Conservation (phyloP, 257 asterid species). For the Eucommia ulmoides region DNA sequence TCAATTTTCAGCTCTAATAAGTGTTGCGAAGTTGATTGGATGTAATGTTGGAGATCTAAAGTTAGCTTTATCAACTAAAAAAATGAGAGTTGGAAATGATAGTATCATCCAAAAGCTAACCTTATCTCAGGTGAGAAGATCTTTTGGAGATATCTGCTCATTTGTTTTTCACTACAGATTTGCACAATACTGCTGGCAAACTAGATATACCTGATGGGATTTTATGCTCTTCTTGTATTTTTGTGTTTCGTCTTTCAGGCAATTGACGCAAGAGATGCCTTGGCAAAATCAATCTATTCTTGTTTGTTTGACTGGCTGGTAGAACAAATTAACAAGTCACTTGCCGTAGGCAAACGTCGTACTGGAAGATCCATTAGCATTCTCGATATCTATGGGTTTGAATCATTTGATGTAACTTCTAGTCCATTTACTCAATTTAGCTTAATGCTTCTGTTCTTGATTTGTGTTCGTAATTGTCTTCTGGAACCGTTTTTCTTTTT, state of each 20-base stretch:
- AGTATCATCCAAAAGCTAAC: constrained; percentile 75
- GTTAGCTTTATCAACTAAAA: constrained; percentile 83
- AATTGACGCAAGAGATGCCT: constrained; percentile 79
- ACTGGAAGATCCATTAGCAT: constrained; percentile 97
- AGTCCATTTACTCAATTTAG: neutral
- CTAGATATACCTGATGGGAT: neutral
- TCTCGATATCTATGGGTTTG: constrained; percentile 97
- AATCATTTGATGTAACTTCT: constrained; percentile 76
- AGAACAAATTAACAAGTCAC: constrained; percentile 88
- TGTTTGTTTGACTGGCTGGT: constrained; percentile 97
- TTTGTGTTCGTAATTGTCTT: constrained; percentile 8
- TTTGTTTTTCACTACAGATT: neutral
- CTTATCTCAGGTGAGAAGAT: constrained; percentile 50
- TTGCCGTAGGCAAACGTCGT: constrained; percentile 85
- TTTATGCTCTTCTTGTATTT: neutral
- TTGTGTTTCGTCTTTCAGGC: constrained; percentile 47
- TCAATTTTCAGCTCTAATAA: constrained; percentile 51
- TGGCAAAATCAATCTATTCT: constrained; percentile 90
- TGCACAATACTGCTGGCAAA: neutral
- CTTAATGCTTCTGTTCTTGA: neutral
- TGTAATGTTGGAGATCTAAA: constrained; percentile 61
- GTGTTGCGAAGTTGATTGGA: constrained; percentile 65
- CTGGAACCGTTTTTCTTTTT: constrained; percentile 8
- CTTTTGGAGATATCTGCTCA: neutral
- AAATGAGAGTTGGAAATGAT: constrained; percentile 82